A percentile compares a stretch with the other conserved stretches of the same genome.
Evolutionary conservation across 2,329 filamentous ascomycete genomes (phyloP).

Genomic region (Clarireedia monteithiana): DNA sequence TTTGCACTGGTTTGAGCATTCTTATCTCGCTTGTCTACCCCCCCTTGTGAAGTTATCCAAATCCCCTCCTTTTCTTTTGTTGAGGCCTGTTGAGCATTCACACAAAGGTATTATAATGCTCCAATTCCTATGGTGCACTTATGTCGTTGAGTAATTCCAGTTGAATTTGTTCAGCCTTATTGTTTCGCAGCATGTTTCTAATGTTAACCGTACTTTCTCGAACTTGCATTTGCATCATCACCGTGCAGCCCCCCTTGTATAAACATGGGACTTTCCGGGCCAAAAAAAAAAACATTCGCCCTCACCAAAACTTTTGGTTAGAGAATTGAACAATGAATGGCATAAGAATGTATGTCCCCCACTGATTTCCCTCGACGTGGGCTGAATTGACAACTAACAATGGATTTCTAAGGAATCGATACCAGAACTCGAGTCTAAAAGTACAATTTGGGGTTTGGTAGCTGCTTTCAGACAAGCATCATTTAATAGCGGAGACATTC

Average conservation of each 20-base stretch:
- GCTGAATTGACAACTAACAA: not conserved
- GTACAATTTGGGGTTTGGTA: not conserved
- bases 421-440: not conserved
- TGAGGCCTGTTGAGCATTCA: too few relatives aligned
- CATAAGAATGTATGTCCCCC: not conserved
- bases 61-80: too few relatives aligned
- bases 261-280: not conserved
- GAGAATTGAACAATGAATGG: not conserved
- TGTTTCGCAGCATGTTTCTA: not conserved
- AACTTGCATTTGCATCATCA: not conserved
- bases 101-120: too few relatives aligned
- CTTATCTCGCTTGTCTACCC: too few relatives aligned
- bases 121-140: too few relatives aligned
- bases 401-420: not conserved
- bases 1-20: too few relatives aligned
- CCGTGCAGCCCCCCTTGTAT: not conserved
- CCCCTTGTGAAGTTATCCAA: too few relatives aligned
- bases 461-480: not conserved
- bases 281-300: not conserved
- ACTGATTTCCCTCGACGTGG: not conserved
- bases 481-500: not conserved
- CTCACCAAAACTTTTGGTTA: not conserved
- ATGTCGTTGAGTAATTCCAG: too few relatives aligned
- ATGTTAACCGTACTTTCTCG: not conserved
- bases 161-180: too few relatives aligned